phyloP scores from a whole-genome alignment of 2,329 filamentous ascomycete species.

The Alternaria burnsii region DNA sequence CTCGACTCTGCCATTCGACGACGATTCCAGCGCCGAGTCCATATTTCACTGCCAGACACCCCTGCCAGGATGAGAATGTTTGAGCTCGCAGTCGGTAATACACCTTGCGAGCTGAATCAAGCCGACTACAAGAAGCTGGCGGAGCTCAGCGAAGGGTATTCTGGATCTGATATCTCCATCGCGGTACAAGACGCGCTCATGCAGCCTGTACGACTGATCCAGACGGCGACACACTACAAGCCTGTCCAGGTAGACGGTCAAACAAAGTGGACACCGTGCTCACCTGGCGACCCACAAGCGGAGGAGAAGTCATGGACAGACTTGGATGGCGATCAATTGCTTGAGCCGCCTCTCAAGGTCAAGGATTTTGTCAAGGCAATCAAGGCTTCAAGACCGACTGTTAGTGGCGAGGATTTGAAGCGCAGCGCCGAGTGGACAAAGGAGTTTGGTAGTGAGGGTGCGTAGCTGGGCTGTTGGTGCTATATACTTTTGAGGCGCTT shows the following conservation, averaged over 20 bases:
- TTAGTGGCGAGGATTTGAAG: conserved; percentile 84
- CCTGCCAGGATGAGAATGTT: conserved; percentile 94
- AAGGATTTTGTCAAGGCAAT: conserved; percentile 96
- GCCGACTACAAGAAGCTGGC: conserved; percentile 83
- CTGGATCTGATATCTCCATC: conserved; percentile 93
- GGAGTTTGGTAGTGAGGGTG: conserved; percentile 94
- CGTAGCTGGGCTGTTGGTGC: conserved; percentile 46
- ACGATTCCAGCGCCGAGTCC: conserved; percentile 94
- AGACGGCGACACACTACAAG: conserved; percentile 98
- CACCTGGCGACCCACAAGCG: conserved; percentile 84
- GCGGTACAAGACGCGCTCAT: conserved; percentile 96
- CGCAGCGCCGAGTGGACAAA: conserved; percentile 92
- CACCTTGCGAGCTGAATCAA: conserved; percentile 81
- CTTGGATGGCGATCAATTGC: conserved; percentile 80
- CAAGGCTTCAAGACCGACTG: conserved; percentile 86
- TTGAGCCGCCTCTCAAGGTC: conserved; percentile 84
- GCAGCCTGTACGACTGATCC: conserved; percentile 96
- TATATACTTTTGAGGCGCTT: conserved; percentile 20
- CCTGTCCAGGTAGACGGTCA: conserved; percentile 75
- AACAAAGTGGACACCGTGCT: conserved; percentile 85
- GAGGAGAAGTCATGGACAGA: conserved; percentile 95
- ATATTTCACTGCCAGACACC: conserved; percentile 90
- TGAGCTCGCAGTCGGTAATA: conserved; percentile 91
- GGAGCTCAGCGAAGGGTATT: conserved; percentile 89
- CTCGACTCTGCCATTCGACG: conserved; percentile 93